Conservation (phyloP, 169 alveolate species). For the Babesia ovis region DNA sequence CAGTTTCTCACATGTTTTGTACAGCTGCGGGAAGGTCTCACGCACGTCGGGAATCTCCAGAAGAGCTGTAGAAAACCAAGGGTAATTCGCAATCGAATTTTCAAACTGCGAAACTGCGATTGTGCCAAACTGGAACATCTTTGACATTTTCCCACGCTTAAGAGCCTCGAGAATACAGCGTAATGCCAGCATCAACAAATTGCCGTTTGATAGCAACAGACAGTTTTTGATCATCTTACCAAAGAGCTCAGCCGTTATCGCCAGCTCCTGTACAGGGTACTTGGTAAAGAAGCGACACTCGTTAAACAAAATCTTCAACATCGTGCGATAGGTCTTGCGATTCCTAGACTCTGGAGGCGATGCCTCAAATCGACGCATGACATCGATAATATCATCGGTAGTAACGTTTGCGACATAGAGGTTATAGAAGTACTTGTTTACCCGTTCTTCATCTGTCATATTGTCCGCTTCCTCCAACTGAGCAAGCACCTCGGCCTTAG, state of each 20-base stretch:
- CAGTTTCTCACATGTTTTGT: slow-evolving; percentile 63
- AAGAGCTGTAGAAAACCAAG: slow-evolving; percentile 72
- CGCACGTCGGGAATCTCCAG: slow-evolving; percentile 56
- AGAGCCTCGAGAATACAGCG: slow-evolving; percentile 78
- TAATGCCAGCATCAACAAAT: slow-evolving; percentile 69
- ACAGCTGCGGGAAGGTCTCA: slow-evolving; percentile 64
- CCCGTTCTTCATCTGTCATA: slow-evolving; percentile 69
- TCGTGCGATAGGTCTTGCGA: slow-evolving; percentile 71
- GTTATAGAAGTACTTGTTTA: slow-evolving; percentile 73
- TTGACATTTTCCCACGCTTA: slow-evolving; percentile 69
- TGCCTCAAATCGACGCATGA: slow-evolving; percentile 69
- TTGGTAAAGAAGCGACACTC: slow-evolving; percentile 86
- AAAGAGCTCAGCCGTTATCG: slow-evolving; percentile 81
- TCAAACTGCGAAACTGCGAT: slow-evolving; percentile 81
- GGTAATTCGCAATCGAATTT: slow-evolving; percentile 72
- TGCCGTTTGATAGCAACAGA: slow-evolving; percentile 69
- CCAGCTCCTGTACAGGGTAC: slow-evolving; percentile 82
- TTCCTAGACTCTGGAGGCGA: slow-evolving; percentile 76
- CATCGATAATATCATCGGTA: slow-evolving; percentile 76
- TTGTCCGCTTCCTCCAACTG: slow-evolving; percentile 18
- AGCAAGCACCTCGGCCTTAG: neutral
- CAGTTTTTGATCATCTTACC: slow-evolving; percentile 78
- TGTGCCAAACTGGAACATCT: slow-evolving; percentile 79
- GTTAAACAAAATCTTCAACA: slow-evolving; percentile 79
- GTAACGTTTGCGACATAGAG: slow-evolving; percentile 75